Base-by-base conservation (phyloP, 371 early-diverging fungal species). In the Apophysomyces trapeziformis region DNA sequence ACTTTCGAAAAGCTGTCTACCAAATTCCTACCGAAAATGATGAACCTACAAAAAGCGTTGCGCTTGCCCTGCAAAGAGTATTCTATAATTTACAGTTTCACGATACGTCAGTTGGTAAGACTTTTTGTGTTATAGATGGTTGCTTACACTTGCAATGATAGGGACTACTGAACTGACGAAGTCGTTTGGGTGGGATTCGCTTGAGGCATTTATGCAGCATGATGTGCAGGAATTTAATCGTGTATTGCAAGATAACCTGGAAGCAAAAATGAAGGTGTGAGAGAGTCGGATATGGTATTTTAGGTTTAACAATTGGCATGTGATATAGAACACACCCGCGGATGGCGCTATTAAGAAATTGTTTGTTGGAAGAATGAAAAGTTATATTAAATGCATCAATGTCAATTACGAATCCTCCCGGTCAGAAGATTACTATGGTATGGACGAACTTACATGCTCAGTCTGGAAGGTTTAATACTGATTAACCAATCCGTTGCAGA, bases 201-300 rank as follows among this genome's bases (percentile, higher is more conserved):
- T 89, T 60, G 98, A 98, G 46, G 89, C 96, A 7, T 99, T 97
- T 72, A 91, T 90, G 89, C 98, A 99, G 79, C 98, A 97, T 74
- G 99, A 99, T 75, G 95, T 99, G 12, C 98, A 97, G 73, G 98
- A 98, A 74, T 96, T 99, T 72, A 96, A 96, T 79, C 87, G 99
- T 56, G 96, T 98, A 6, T 78, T 99, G 58, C 96, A 96, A 80
- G 98, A 99, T 74, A 94, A 94, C 73, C 77, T 99, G 54, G 98
- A 97, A 79, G 88, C 82, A 50, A 96, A 95, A 76, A 98, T 98
- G 98, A 78, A 79, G 64, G 79, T 74, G 45, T 35, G n/a, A 18
- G 41, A 44, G 8, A 50, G 9, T 18, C 9, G 18, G 21, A 13
- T 18, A 18, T 26, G 2, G 41, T 16, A 0, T 26, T 5, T 21